Evolutionary conservation across 208 protist species (phyloP).

Genomic region (Wallacemonas sp.): DNA sequence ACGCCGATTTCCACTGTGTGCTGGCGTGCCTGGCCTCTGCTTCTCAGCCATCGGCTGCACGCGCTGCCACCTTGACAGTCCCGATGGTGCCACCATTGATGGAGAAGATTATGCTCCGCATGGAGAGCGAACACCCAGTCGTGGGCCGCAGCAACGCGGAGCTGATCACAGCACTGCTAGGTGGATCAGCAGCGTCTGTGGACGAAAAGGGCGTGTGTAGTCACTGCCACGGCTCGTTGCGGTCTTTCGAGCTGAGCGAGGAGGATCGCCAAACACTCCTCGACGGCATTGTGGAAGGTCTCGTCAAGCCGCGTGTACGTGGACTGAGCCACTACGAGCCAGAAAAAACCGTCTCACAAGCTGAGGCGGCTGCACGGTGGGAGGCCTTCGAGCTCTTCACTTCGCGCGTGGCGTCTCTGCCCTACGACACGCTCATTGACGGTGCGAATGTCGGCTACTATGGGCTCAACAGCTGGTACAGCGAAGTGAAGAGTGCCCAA

Average conservation of each 20-base stretch:
- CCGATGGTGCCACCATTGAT: not conserved
- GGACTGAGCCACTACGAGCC: constrained; percentile 61
- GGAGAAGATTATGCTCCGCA: constrained; percentile 37
- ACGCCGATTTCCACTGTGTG: constrained; percentile 69
- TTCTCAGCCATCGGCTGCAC: not conserved
- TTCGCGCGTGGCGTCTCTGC: constrained; percentile 22
- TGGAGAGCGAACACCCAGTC: constrained; percentile 77
- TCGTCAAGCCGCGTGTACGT: constrained; percentile 53
- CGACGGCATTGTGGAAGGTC: constrained; percentile 72
- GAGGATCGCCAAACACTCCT: constrained; percentile 49
- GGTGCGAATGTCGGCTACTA: constrained; percentile 86
- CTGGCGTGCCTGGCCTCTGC: constrained; percentile 30
- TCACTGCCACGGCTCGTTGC: constrained; percentile 39
- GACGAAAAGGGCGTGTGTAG: constrained; percentile 40
- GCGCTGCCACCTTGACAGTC: not conserved
- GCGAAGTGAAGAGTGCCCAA: constrained; percentile 56
- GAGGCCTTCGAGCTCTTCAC: constrained; percentile 65
- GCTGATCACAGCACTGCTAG: constrained; percentile 46
- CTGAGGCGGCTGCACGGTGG: constrained; percentile 39
- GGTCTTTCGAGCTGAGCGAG: constrained; percentile 62
- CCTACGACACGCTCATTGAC: constrained; percentile 80
- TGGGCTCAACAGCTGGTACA: constrained; percentile 77
- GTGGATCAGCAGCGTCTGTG: constrained; percentile 29
- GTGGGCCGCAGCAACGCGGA: constrained; percentile 59
- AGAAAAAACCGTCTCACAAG: constrained; percentile 36